phyloP scores from a whole-genome alignment of 306 rosid genomes.

The Prunus padus region DNA sequence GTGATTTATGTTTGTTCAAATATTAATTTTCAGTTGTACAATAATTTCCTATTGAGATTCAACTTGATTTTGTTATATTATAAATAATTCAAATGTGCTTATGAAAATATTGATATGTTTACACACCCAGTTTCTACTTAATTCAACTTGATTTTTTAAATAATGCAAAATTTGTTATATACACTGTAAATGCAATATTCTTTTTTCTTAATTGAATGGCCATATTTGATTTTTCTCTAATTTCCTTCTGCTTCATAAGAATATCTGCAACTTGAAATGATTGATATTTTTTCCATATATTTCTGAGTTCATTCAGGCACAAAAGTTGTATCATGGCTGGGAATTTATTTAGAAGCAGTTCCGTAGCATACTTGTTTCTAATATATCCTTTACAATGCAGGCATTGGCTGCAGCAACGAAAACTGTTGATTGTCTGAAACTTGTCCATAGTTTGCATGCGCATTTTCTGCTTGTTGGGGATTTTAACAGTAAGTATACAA shows the following conservation, averaged over 20 bases:
- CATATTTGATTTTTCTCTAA: neutral
- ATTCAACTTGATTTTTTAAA: neutral
- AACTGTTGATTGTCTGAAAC: slow-evolving; percentile 82
- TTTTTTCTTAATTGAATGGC: neutral
- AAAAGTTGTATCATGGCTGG: neutral
- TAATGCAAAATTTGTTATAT: neutral
- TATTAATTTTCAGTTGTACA: neutral
- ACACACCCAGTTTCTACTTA: too few relatives aligned
- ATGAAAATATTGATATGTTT: too few relatives aligned
- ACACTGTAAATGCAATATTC: neutral
- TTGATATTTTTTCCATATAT: neutral
- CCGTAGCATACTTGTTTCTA: neutral
- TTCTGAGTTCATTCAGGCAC: neutral
- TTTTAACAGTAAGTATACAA: slow-evolving; percentile 63
- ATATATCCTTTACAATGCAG: slow-evolving; percentile 39
- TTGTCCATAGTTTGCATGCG: slow-evolving; percentile 86
- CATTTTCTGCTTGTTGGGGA: slow-evolving; percentile 90
- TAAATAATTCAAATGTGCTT: too few relatives aligned
- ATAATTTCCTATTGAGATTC: neutral
- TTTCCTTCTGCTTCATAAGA: neutral
- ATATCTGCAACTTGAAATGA: neutral
- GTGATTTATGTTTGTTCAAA: neutral
- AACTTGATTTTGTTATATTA: too few relatives aligned
- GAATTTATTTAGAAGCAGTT: slow-evolving; percentile 12
- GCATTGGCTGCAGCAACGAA: slow-evolving; percentile 98